Evolutionary conservation across 139 green algal genomes (phyloP).

Genomic region (Ulvella scutata): DNA sequence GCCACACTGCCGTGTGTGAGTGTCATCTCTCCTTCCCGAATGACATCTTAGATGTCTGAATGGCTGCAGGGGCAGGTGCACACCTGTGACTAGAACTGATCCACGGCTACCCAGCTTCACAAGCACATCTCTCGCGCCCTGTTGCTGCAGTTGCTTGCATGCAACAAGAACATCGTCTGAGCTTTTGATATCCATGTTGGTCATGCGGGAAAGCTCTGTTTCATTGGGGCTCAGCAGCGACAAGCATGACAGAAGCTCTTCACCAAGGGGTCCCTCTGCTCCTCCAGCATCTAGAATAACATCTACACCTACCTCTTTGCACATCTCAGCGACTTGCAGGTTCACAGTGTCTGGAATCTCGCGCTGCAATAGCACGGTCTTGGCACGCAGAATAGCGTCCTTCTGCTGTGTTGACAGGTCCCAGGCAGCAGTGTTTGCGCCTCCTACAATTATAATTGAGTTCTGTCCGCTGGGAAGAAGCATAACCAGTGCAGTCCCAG

Average conservation of each 20-base stretch:
- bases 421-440: conserved; percentile 51
- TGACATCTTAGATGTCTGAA: no score
- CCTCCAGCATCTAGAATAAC: conserved; percentile 78
- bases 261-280: conserved; percentile 37
- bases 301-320: not conserved
- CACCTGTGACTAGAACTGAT: conserved; percentile 42
- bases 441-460: conserved; percentile 76
- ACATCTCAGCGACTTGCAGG: conserved; percentile 36
- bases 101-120: conserved; percentile 74
- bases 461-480: conserved; percentile 68
- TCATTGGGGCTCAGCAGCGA: conserved; percentile 75
- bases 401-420: conserved; percentile 14
- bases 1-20: not conserved
- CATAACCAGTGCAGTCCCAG: conserved; percentile 66
- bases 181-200: conserved; percentile 34
- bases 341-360: conserved; percentile 73
- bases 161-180: conserved; percentile 29
- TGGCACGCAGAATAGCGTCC: not conserved
- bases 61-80: no score
- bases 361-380: conserved; percentile 25
- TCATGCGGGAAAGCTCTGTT: conserved; percentile 65
- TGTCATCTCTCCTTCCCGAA: not conserved
- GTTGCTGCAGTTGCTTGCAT: conserved; percentile 28
- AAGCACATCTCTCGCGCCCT: conserved; percentile 47
- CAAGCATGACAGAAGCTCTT: conserved; percentile 44